Conservation (phyloP, 805 yeast species). For the Vanderwaltozyma tropicalis region DNA sequence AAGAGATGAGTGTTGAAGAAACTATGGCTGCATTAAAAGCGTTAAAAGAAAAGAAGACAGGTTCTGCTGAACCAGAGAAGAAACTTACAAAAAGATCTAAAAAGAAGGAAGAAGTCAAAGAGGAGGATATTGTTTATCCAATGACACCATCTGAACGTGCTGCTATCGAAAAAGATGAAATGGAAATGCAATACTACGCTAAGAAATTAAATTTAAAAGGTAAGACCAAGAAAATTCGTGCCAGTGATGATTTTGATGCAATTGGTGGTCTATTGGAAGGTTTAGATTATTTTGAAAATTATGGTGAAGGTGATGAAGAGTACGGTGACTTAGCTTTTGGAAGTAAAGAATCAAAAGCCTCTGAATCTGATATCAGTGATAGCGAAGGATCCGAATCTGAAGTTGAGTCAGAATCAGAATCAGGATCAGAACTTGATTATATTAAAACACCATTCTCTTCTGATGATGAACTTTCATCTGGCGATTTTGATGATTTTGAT, state of each 20-base stretch:
- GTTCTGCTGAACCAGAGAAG: not conserved
- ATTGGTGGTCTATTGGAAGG: slow-evolving; percentile 80
- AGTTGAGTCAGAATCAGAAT: slow-evolving; percentile 16
- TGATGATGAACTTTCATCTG: slow-evolving; percentile 35
- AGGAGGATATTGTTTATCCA: slow-evolving; percentile 10
- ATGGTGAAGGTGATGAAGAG: slow-evolving; percentile 25
- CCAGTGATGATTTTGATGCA: slow-evolving; percentile 56
- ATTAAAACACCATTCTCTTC: slow-evolving; percentile 30
- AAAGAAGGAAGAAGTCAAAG: slow-evolving; percentile 5
- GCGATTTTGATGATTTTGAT: slow-evolving; percentile 35
- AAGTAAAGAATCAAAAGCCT: slow-evolving; percentile 4
- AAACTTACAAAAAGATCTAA: slow-evolving; percentile 14
- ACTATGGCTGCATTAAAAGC: slow-evolving; percentile 25
- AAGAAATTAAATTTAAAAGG: slow-evolving; percentile 65
- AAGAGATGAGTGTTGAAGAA: slow-evolving; percentile 26
- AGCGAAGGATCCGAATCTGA: slow-evolving; percentile 23
- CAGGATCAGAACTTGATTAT: slow-evolving; percentile 19
- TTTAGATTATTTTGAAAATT: slow-evolving; percentile 32
- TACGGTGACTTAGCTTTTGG: slow-evolving; percentile 21
- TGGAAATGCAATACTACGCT: slow-evolving; percentile 74
- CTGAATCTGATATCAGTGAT: slow-evolving; percentile 21
- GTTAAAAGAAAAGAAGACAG: slow-evolving; percentile 15
- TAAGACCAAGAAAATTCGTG: slow-evolving; percentile 36
- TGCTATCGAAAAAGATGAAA: slow-evolving; percentile 50
- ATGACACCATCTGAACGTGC: slow-evolving; percentile 38